Evolutionary conservation across 768 basidiomycete genomes (phyloP).

Genomic region (Mycena albidolilacea): DNA sequence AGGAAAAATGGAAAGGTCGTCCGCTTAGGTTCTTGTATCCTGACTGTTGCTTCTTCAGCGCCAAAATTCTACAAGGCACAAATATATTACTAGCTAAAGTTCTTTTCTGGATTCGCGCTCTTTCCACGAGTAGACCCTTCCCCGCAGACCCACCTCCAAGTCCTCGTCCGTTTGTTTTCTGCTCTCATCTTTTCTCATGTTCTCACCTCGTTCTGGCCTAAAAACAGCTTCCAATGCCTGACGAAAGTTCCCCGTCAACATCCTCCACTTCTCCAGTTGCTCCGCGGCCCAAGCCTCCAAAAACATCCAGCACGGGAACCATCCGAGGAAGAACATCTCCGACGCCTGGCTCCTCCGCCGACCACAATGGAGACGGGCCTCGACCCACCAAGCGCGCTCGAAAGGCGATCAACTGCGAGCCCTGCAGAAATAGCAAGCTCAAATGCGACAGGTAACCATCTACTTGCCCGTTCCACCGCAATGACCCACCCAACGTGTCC

Average conservation of each 20-base stretch:
- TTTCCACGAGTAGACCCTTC: conserved; percentile 10
- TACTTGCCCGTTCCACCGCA: conserved; percentile 19
- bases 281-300: conserved; percentile 58
- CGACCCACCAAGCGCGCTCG: conserved; percentile 87
- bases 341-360: conserved; percentile 53
- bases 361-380: conserved; percentile 66
- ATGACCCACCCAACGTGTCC: conserved; percentile 28
- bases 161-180: conserved; percentile 31
- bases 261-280: conserved; percentile 54
- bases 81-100: conserved; percentile 32
- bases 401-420: conserved; percentile 92
- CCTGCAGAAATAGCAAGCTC: conserved; percentile 89
- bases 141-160: conserved; percentile 18
- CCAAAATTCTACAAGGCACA: conserved; percentile 6
- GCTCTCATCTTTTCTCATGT: conserved; percentile 12
- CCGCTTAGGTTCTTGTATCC: neutral
- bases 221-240: conserved; percentile 53
- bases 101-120: conserved; percentile 31
- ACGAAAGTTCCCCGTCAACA: conserved; percentile 52
- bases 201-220: conserved; percentile 44
- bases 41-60: conserved; percentile 10
- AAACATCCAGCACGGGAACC: conserved; percentile 56
- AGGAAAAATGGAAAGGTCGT: neutral
- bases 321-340: conserved; percentile 70
- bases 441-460: conserved; percentile 81